Evolutionary conservation across 495 filamentous ascomycete species (phyloP), one percentile per base, ranked within the genome.

Genomic region (Neurospora sp.): DNA sequence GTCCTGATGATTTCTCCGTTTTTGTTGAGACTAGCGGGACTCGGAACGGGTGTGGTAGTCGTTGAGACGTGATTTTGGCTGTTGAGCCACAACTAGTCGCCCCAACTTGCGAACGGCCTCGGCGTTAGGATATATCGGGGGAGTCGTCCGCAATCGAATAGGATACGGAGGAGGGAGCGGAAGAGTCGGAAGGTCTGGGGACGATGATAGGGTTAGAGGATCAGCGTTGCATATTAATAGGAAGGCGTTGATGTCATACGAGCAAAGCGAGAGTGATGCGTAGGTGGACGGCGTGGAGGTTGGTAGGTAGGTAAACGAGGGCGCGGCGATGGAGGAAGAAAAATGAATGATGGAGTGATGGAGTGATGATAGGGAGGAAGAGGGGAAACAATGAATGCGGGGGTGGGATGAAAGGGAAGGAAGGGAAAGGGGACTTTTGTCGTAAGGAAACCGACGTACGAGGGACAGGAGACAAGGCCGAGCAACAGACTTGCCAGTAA

Each of bases 1-100:
- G 82, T 78, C 77, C 76, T 79, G 82, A 81, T 81, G 79, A 81
- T 80, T 74, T 75, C 75, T 84, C 80, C 82, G 80, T 83, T 78
- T 80, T 82, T 73, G 78, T 74, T 16, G 53, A 75, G 73, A 75
- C 69, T 76, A 73, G 61, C 12, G 31, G 70, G 71, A 45, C 72
- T 69, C 40, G 71, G 73, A 73, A 74, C 27, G 44, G 69, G 59
- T 16, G 22, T 70, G 45, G 73, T 68, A 41, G 61, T 27, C 75
- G 72, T 69, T 71, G 73, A 45, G 72, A 68, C 40, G 74, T 70
- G 70, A 73, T 53, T 27, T 65, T 35, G 53, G 53, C 53, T 35
- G 53, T 14, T 35, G 27, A 37, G 53, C 53, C 53, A 65, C 27
- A 35, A 5, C 53, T 27, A 65, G 27, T 65, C 53, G 53, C 3